phyloP scores from a whole-genome alignment of 192 early-diverging fungal genomes.

The Dissophora ornata region DNA sequence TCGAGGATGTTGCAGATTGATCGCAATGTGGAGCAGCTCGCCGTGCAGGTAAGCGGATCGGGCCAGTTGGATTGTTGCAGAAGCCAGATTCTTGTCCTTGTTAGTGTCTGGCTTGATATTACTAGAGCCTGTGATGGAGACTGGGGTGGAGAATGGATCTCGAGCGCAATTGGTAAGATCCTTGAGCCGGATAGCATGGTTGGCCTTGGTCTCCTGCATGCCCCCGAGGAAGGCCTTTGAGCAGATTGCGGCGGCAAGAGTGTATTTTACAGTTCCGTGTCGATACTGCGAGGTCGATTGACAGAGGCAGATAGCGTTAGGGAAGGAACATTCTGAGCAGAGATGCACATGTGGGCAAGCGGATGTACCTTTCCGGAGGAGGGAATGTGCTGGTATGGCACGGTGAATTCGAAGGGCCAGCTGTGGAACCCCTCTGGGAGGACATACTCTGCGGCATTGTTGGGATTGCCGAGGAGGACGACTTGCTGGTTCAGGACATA shows the following conservation, averaged over 20 bases:
- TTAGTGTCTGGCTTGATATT: constrained; percentile 26
- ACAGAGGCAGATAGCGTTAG: no score
- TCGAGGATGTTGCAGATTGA: constrained; percentile 16
- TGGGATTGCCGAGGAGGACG: constrained; percentile 39
- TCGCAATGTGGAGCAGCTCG: constrained; percentile 2
- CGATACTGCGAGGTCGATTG: constrained; percentile 45
- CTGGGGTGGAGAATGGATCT: constrained; percentile 17
- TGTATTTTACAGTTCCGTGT: constrained; percentile 39
- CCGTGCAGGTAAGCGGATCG: constrained; percentile 28
- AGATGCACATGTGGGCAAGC: no score
- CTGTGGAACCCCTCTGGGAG: constrained; percentile 22
- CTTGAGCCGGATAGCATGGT: constrained; percentile 8
- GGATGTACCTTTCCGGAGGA: constrained; percentile 34
- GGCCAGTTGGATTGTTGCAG: constrained; percentile 11
- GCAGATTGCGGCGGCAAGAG: constrained; percentile 9
- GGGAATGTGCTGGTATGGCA: constrained; percentile 29
- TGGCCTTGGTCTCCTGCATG: constrained; percentile 31
- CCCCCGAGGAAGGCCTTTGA: constrained; percentile 20
- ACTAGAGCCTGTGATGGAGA: constrained; percentile 14
- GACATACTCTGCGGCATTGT: constrained; percentile 16
- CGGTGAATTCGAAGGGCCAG: constrained; percentile 33
- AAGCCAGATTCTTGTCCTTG: constrained; percentile 25
- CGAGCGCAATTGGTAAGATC: constrained; percentile 21
- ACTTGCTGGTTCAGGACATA: constrained; percentile 38
- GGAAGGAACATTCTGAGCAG: no score